These are phyloP conservation scores for Hanseniaspora singularis DNA, from an alignment of 805 yeast genomes.

Conservation along the genomic window DNA sequence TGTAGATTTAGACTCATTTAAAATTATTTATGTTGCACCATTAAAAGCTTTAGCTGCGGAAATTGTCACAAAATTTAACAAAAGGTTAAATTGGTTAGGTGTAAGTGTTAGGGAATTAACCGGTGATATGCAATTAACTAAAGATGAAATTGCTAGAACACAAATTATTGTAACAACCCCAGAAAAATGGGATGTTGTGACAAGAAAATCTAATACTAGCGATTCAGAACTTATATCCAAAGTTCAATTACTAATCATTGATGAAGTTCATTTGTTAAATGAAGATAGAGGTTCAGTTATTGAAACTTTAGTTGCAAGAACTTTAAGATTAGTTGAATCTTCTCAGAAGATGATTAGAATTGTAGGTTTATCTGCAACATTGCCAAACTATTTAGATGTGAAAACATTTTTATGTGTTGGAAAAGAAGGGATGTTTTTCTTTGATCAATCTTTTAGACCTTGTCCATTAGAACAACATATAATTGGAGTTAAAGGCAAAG, in stretches of 20 bases:
- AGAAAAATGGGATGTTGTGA: conserved; percentile 95
- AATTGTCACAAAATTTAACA: conserved; percentile 78
- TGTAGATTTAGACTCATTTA: conserved; percentile 72
- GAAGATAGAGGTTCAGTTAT: conserved; percentile 98
- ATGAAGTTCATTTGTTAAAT: conserved; percentile 90
- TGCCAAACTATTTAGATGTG: conserved; percentile 84
- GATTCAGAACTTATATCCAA: conserved; percentile 75
- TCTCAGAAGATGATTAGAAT: conserved; percentile 87
- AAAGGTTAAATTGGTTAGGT: conserved; percentile 72
- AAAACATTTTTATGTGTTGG: conserved; percentile 91
- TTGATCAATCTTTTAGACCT: conserved; percentile 87
- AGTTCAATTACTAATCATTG: conserved; percentile 77
- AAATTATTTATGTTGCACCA: conserved; percentile 87
- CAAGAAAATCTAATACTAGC: conserved; percentile 73
- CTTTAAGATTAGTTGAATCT: conserved; percentile 87
- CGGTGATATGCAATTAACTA: conserved; percentile 89
- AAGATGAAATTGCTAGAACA: conserved; percentile 65
- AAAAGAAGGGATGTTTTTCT: conserved; percentile 85
- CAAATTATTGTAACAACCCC: conserved; percentile 91
- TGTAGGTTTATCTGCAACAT: conserved; percentile 86
- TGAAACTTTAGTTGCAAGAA: conserved; percentile 88
- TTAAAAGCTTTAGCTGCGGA: conserved; percentile 92
- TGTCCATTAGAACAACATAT: conserved; percentile 83
- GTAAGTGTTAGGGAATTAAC: conserved; percentile 78
- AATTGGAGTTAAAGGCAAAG: conserved; percentile 75